These are phyloP conservation scores for Populus ilicifolia DNA, from an alignment of 345 rosid genomes.

Conservation along the genomic window DNA sequence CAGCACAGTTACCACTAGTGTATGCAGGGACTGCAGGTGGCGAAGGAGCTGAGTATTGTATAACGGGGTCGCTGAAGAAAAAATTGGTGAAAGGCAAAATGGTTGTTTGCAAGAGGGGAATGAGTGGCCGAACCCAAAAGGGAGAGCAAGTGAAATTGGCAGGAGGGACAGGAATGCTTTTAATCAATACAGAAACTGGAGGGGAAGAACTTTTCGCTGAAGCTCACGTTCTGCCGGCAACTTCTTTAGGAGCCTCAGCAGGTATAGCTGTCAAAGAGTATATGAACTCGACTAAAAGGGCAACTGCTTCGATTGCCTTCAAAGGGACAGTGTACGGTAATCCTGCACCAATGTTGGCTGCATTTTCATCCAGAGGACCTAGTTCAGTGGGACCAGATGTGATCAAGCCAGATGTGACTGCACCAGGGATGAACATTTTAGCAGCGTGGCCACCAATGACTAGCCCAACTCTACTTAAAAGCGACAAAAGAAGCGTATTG, in stretches of 20 bases:
- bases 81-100: conserved; percentile 37
- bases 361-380: conserved; percentile 84
- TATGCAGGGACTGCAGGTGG: conserved; percentile 53
- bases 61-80: conserved; percentile 24
- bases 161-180: conserved; percentile 70
- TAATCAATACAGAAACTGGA: conserved; percentile 39
- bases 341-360: conserved; percentile 63
- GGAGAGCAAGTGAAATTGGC: conserved; percentile 44
- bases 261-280: conserved; percentile 41
- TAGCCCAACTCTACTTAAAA: conserved; percentile 43
- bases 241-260: conserved; percentile 43
- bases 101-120: conserved; percentile 37
- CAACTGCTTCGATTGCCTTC: conserved; percentile 54
- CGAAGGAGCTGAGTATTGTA: conserved; percentile 39
- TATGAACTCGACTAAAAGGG: conserved; percentile 33
- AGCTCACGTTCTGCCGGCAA: conserved; percentile 62
- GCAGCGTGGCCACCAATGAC: conserved; percentile 68
- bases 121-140: conserved; percentile 6
- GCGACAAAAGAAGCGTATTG: conserved; percentile 52
- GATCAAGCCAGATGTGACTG: conserved; percentile 74
- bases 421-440: conserved; percentile 74
- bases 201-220: conserved; percentile 70
- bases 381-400: conserved; percentile 46
- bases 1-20: conserved; percentile 40
- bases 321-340: conserved; percentile 50